Percentiles rank a stretch among this genome's conserved stretches.
These are phyloP conservation scores for Telopea speciosissima DNA, from an alignment of 177 flowering plant genomes.

Conservation along the genomic window DNA sequence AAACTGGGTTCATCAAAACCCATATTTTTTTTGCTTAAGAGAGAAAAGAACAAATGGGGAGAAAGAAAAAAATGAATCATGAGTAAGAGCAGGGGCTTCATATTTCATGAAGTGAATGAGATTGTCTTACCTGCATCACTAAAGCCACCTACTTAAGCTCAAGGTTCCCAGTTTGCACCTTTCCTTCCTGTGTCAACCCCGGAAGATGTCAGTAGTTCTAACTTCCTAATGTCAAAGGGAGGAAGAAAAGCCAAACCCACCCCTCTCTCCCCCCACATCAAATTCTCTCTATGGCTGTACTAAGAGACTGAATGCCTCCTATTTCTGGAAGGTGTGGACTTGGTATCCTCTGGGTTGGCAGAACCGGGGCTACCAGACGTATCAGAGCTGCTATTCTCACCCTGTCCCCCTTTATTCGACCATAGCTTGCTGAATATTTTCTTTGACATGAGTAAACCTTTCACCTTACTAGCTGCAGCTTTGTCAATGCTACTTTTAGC, in stretches of 20 bases:
- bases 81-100: background rate
- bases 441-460: slow-evolving; percentile 37
- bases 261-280: background rate
- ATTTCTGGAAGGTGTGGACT: slow-evolving; percentile 43
- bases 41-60: no score
- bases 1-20: slow-evolving; percentile 22
- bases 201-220: slow-evolving; percentile 25
- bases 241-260: background rate
- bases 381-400: slow-evolving; percentile 54
- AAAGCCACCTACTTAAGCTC: slow-evolving; percentile 11
- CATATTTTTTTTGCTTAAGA: background rate
- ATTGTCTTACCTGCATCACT: background rate
- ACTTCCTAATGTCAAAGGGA: slow-evolving; percentile 16
- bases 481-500: slow-evolving; percentile 22
- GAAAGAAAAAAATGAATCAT: background rate
- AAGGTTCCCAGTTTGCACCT: slow-evolving; percentile 8
- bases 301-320: slow-evolving; percentile 48
- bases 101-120: slow-evolving; percentile 1
- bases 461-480: slow-evolving; percentile 29
- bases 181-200: slow-evolving; percentile 12
- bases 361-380: slow-evolving; percentile 56
- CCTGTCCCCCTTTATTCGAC: slow-evolving; percentile 38
- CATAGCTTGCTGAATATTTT: slow-evolving; percentile 43
- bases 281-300: slow-evolving; percentile 9
- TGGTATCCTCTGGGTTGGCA: slow-evolving; percentile 37